Evolutionary conservation across 2,329 filamentous ascomycete species (phyloP), one percentile per base, ranked within the genome.

Genomic region (Grosmannia penicillata): DNA sequence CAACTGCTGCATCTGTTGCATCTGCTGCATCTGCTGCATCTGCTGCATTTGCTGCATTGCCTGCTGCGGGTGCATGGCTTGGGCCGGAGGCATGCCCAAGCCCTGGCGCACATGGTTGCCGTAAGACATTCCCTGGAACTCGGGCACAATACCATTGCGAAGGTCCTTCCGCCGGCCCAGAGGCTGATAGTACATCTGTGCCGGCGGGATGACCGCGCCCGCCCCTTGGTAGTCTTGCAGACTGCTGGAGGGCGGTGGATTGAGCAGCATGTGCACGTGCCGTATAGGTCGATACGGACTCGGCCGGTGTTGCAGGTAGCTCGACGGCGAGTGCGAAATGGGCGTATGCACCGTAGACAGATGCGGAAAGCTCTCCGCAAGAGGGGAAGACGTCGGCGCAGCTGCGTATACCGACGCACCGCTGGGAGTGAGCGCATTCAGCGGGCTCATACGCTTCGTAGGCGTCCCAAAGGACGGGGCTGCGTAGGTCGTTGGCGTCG

Each of bases 231-330:
- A 80, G 48, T 82, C 72, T 45, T 89, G 79, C 45, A 93, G 70
- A 8, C 84, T 84, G 8, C 76, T 70, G 19, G 83, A 82, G 1
- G 86, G 82, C 7, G 86, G 84, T 24, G 87, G 87, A 42, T 91
- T 85, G 23, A 95, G 67, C n/a, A 96, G 71, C 1, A 85, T 93
- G 48, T 91, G 86, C 42, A 95, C 84, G 43, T 84, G 74, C 38
- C 87, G 81, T 28, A 95, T 80, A 1, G 89, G 89, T 46, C 85
- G 82, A 59, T 96, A 96, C 4, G 91, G 91, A 39, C 89, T 96
- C 45, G 82, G 78, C 40, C 91, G 75, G 54, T 94, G 84, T 51
- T 83, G 81, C 27, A 95, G 66, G 58, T 93, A 93, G 51, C 84
- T 75, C 10, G 82, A 87, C 1, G 89, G 89, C 24, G 91, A 96